Base-by-base conservation (phyloP, 108 stramenopile species). In the Halocafeteria seosinensis region DNA sequence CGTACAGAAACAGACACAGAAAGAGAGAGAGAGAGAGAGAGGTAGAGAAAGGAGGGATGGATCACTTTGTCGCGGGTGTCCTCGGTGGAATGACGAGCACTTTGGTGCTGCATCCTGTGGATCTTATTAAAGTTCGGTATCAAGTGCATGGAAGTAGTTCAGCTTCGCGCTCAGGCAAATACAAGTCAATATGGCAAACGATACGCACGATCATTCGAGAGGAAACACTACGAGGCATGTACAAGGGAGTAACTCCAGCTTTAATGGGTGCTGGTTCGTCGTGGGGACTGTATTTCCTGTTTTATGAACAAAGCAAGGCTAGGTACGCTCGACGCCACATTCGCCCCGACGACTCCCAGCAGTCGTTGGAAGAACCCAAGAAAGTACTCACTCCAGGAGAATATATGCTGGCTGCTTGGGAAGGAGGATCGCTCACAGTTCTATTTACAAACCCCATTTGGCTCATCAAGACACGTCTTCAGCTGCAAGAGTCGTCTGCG, bases 211-310 rank as follows among this genome's bases (percentile, higher is more conserved):
- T 92, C 12, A 51, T 84, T 36, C 67, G 67, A 30, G 71, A 87
- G 53, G 88, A 90, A 63, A 92, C 92, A 11, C 57, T 87, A 32
- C 25, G 62, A 12, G 92, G 86, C 9, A 74, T 96, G 3, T 96
- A 94, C 72, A 80, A 80, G 50, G 97, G 97, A 9, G 61, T 95
- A 59, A 71, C 74, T 1, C 92, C 94, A 24, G 92, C 92, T 1
- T 38, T 95, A 33, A 69, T 92, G 26, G 97, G 90, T 12, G 84
- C 85, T 23, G 83, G 90, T 1, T 73, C 87, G 24, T 83, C 86
- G 21, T 98, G 97, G 97, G 97, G 96, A 23, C 89, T 94, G 29
- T 98, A 91, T 62, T 95, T 98, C 67, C 93, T 80, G 64, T 75
- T 92, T 29, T 98, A 98, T 66, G 94, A 98, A 78, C 76, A 70